Base-by-base conservation (phyloP, 345 rosid genomes). In the Zanthoxylum bungeanum region DNA sequence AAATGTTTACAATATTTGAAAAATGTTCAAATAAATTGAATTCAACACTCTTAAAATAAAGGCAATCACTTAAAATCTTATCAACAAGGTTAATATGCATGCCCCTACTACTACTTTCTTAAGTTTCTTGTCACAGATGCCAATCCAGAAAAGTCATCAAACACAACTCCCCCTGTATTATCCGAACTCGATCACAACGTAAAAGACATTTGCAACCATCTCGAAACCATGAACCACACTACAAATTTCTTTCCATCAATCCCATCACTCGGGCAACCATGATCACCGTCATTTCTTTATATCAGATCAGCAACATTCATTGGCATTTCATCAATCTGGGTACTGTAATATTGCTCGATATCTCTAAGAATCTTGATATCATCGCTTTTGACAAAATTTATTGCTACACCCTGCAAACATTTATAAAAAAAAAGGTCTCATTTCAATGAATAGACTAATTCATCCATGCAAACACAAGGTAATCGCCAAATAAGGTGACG, bases 281-380 rank as follows among this genome's bases (percentile, higher is more conserved):
- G n/a, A n/a, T n/a, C n/a, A 44, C 6, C 12, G 16, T 12, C 49
- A 14, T 44, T 19, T 4, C 49, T 44, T n/a, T 68, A 89, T 66
- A 91, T 86, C 39, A 93, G 88, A 79, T 93, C 98, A 60, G 95
- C 89, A 73, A 91, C 95, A 70, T 91, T 93, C 98, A 91, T 85
- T 0, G 97, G 97, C 97, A 93, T 91, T 81, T 93, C 98, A 16
- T 91, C 95, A 7, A 93, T 93, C 92, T 93, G 97, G 58, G 98
- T 93, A 81, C 93, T 91, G 82, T 93, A 91, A 59, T 91, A 93
- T 73, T 91, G 95, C 87, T 91, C 93, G 28, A 91, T 93, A 72
- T 93, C 95, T 64, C 97, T 80, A 31, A 93, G 87, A 68, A 89
- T 91, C 93, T 88, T 93, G 81, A 91, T 91, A 60, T 91, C 97